A percentile compares a stretch with the other conserved stretches of the same genome.
Evolutionary conservation across 2,329 filamentous ascomycete genomes (phyloP).

Genomic region (Plectosphaerella sp.): DNA sequence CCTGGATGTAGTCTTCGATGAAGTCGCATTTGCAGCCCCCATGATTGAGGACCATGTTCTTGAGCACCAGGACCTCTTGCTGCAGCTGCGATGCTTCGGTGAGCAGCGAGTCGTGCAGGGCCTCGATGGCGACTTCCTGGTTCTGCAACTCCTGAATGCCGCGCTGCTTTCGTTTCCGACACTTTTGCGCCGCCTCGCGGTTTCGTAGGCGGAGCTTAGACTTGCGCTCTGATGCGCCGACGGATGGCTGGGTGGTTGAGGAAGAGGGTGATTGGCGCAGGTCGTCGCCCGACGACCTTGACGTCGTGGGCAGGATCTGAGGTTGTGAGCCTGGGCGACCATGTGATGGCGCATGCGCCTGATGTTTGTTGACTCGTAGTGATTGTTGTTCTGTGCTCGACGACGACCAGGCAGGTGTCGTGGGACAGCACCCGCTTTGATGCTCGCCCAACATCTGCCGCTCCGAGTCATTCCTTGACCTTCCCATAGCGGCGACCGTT

Average conservation of each 20-base stretch:
- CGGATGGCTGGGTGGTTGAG: neutral
- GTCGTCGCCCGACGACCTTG: too few species aligned
- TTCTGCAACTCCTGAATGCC: constrained; percentile 9
- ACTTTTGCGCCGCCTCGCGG: constrained; percentile 13
- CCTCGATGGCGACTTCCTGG: constrained; percentile 13
- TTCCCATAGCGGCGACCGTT: too few species aligned
- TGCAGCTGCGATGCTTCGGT: constrained; percentile 6
- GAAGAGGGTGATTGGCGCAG: too few species aligned
- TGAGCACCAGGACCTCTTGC: constrained; percentile 10
- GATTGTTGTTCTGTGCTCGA: too few species aligned
- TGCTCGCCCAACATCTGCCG: too few species aligned
- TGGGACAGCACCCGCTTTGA: too few species aligned
- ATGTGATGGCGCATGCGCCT: too few species aligned
- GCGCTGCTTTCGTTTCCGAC: constrained; percentile 11
- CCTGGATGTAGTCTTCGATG: constrained; percentile 10
- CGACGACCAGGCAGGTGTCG: too few species aligned
- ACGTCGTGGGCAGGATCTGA: too few species aligned
- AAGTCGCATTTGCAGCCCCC: constrained; percentile 9
- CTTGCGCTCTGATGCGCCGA: constrained; percentile 5
- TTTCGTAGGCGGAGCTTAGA: constrained; percentile 9
- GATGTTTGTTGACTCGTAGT: too few species aligned
- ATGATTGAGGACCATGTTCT: constrained; percentile 10
- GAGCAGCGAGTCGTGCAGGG: constrained; percentile 8
- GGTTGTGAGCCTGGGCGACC: too few species aligned
- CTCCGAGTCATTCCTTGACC: too few species aligned